Evolutionary conservation across 1,284 basidiomycete genomes (phyloP).

Genomic region (Vanrija sp.): DNA sequence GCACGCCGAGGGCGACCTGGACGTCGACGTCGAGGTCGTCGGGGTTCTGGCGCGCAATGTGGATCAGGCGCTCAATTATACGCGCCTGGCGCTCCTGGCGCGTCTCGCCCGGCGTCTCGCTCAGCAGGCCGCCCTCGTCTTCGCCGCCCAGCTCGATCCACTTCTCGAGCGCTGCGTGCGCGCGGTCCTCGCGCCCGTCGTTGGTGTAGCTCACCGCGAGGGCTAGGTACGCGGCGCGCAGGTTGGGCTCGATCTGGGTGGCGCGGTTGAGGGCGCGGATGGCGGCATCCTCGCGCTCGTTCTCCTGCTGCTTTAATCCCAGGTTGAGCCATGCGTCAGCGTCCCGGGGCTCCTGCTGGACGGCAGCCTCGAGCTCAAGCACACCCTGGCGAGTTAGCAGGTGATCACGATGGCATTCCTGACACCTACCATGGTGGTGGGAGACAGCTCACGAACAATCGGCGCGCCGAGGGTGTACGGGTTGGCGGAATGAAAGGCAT

Average conservation of each 20-base stretch:
- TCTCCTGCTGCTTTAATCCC: constrained; percentile 97
- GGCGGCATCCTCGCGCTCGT: constrained; percentile 89
- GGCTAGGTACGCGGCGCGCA: constrained; percentile 82
- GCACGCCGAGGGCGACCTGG: constrained; percentile 88
- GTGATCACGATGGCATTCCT: constrained; percentile 9
- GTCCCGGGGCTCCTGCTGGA: constrained; percentile 71
- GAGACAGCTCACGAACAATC: constrained; percentile 46
- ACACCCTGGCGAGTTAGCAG: constrained; percentile 59
- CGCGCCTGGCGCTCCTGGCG: constrained; percentile 22
- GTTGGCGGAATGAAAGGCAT: constrained; percentile 77
- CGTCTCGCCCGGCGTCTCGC: constrained; percentile 11
- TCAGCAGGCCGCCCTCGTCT: background rate
- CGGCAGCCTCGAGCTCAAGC: constrained; percentile 83
- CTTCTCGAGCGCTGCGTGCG: constrained; percentile 72
- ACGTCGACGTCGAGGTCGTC: constrained; percentile 82
- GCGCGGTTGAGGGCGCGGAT: constrained; percentile 80
- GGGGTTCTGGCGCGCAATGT: constrained; percentile 47
- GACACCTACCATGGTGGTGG: constrained; percentile 32
- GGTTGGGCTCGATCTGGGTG: constrained; percentile 70
- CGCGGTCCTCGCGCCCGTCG: constrained; percentile 68
- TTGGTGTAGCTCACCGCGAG: constrained; percentile 91
- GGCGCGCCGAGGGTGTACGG: constrained; percentile 66
- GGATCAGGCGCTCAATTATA: constrained; percentile 45
- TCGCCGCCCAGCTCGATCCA: constrained; percentile 61
- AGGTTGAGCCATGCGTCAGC: constrained; percentile 83